phyloP scores from a whole-genome alignment of 805 yeast species.

The Candida succiphila region DNA sequence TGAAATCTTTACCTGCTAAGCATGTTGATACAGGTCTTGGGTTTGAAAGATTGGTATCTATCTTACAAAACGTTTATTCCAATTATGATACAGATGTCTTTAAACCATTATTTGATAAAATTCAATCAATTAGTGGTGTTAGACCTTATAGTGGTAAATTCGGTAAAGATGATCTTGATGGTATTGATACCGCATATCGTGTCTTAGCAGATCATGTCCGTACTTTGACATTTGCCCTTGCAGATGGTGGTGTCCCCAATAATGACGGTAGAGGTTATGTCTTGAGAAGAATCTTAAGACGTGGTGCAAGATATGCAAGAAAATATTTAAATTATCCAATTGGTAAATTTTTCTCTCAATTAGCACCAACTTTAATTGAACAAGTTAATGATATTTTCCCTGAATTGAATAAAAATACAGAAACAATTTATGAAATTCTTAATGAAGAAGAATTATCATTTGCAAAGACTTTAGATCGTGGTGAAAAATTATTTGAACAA shows the following conservation, averaged over 20 bases:
- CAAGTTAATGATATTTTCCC: conserved; percentile 89
- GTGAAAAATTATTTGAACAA: conserved; percentile 92
- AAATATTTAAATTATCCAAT: conserved; percentile 94
- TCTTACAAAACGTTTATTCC: conserved; percentile 82
- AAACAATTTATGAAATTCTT: conserved; percentile 77
- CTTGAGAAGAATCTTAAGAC: conserved; percentile 89
- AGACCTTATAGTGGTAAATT: conserved; percentile 89
- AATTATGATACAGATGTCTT: conserved; percentile 98
- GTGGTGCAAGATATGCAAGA: conserved; percentile 96
- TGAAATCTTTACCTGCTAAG: conserved; percentile 81
- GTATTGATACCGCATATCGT: conserved; percentile 96
- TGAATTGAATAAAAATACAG: conserved; percentile 65
- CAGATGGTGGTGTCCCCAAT: conserved; percentile 99
- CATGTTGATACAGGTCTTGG: conserved; percentile 99
- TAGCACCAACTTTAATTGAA: conserved; percentile 86
- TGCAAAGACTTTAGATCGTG: conserved; percentile 92
- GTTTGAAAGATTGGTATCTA: conserved; percentile 92
- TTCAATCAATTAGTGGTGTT: conserved; percentile 88
- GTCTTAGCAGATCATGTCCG: conserved; percentile 98
- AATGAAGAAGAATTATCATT: conserved; percentile 95
- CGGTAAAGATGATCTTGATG: conserved; percentile 87
- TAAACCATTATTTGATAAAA: conserved; percentile 74
- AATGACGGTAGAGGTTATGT: conserved; percentile 99
- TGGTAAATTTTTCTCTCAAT: conserved; percentile 84
- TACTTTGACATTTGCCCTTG: conserved; percentile 89